phyloP scores from a whole-genome alignment of 805 yeast species.

The Suhomyces vadensis region DNA sequence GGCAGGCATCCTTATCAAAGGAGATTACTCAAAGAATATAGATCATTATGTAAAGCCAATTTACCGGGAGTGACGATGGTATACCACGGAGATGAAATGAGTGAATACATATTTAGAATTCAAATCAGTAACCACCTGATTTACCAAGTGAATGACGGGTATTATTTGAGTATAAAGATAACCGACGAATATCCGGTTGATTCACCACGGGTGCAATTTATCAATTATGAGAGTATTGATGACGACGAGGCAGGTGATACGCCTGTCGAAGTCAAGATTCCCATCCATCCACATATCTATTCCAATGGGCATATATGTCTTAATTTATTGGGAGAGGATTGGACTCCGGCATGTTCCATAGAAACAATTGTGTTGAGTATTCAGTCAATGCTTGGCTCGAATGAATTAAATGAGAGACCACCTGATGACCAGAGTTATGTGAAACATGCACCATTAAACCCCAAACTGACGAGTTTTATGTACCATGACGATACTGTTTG shows the following conservation, averaged over 20 bases:
- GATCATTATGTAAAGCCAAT: conserved; percentile 12
- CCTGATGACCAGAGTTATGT: conserved; percentile 55
- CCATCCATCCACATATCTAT: conserved; percentile 74
- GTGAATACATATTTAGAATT: conserved; percentile 24
- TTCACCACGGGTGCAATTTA: conserved; percentile 58
- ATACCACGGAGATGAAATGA: conserved; percentile 18
- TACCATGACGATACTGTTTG: conserved; percentile 61
- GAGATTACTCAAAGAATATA: conserved; percentile 31
- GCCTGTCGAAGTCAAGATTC: conserved; percentile 35
- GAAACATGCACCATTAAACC: conserved; percentile 56
- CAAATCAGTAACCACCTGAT: conserved; percentile 12
- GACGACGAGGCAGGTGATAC: conserved; percentile 8
- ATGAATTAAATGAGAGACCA: conserved; percentile 51
- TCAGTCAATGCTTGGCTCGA: conserved; percentile 63
- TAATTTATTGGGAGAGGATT: conserved; percentile 61
- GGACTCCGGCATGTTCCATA: conserved; percentile 65
- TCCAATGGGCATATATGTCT: conserved; percentile 80
- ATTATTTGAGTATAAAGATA: conserved; percentile 45
- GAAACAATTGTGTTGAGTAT: conserved; percentile 53
- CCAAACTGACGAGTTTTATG: conserved; percentile 48
- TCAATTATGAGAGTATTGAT: conserved; percentile 20
- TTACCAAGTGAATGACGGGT: conserved; percentile 24
- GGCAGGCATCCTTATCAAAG: conserved; percentile 28
- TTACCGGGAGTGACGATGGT: conserved; percentile 29
- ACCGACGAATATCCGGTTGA: conserved; percentile 55